Evolutionary conservation across 2,329 filamentous ascomycete species (phyloP), one percentile per base, ranked within the genome.

Genomic region (Ophiocordyceps robertsii): DNA sequence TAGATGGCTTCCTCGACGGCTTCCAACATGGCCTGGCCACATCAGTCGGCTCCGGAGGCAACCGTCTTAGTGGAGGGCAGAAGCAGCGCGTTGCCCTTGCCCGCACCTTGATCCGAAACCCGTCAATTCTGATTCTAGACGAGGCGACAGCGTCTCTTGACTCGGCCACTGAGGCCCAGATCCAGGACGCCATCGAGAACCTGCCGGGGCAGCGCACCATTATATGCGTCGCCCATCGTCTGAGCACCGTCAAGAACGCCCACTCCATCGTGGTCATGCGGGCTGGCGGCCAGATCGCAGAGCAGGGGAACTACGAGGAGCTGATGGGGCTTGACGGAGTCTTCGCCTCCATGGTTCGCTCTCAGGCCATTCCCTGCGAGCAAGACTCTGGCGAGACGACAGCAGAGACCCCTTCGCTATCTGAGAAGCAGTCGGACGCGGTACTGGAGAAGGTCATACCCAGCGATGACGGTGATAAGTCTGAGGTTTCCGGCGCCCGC

Each of bases 231-330:
- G 79, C 80, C 0, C 77, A 80, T 55, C 64, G 76, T 2, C 59
- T 80, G 2, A 75, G 72, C 0, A 80, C 76, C 0, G 75, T 80
- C 47, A 72, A 70, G 51, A 69, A 76, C 42, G 80, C 80, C 0
- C 76, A 84, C 50, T 73, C 76, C 46, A 84, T 85, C 44, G 65
- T 84, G 17, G 80, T 84, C 16, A 67, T 84, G 54, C 31, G 39
- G 10, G 67, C 73, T 13, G 63, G 70, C 42, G 80, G 81, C 0
- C 57, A 67, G 39, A 69, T 80, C 4, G 63, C 80, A 11, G 80
- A 84, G 55, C 67, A 79, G 52, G 81, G 81, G 0, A 77, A 68
- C 0, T 79, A 84, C 44, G 63, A 74, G 3, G 68, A 77, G 41
- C 65, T 84, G 3, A 64, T 84, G 46, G 56, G 62, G 2, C 58